Base-by-base conservation (phyloP, 345 rosid species). In the Garcia nutans region DNA sequence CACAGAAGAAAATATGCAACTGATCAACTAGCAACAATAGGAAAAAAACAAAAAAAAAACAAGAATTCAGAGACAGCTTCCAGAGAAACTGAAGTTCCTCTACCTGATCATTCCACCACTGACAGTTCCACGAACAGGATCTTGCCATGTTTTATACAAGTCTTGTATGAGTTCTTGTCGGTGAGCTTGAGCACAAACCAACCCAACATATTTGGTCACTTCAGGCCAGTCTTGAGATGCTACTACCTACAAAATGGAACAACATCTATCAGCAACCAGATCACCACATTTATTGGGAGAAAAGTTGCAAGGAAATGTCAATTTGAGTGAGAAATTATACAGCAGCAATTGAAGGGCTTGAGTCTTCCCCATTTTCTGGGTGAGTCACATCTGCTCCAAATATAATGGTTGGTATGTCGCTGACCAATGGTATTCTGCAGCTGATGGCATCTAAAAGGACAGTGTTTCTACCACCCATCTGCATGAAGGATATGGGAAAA, bases 141-240 rank as follows among this genome's bases (percentile, higher is more conserved):
- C 99, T 56, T 96, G 96, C 99, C 99, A 96, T 60, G 98, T 93
- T 88, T 92, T 96, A 82, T 91, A 96, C 86, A 96, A 84, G 76
- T 96, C 99, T 80, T 96, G 99, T 74, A 96, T 96, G 73, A 96
- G 98, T 85, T 96, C 99, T 81, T 96, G 97, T 57, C 99, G 82
- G 79, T 93, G 99, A 88, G 99, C 97, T 88, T 96, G 99, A 82
- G 99, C 98, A 84, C 99, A 96, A 68, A 96, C 99, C 41, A 96
- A 80, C 74, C 99, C 99, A 0, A 98, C 99, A 72, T 96, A 96
- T 77, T 96, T 96, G 42, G 99, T 96, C 65, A 96, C 99, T 87
- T 96, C 99, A 57, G 99, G 99, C 99, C 99, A 96, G 82, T 96
- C 99, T 80, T 96, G 99, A 58, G 99, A 96, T 76, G 99, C 99